Base-by-base conservation (phyloP, 805 yeast species). In the Candida fluviatilis region DNA sequence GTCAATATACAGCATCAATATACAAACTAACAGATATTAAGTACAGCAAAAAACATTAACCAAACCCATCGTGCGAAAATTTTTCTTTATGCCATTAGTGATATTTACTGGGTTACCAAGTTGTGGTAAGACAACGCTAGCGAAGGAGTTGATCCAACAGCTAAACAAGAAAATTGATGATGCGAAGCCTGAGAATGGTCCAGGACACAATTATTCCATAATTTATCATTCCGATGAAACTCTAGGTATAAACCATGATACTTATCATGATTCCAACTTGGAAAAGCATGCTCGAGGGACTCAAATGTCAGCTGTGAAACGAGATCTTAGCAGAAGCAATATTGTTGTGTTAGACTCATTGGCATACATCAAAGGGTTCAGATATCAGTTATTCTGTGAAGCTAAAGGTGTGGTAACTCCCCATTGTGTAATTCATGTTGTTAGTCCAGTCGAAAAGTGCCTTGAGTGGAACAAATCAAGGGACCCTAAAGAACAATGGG, bases 51-150 rank as follows among this genome's bases (percentile, higher is more conserved):
- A n/a, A n/a, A n/a, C n/a, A n/a, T n/a, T n/a, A n/a, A n/a, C n/a
- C n/a, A n/a, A n/a, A n/a, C n/a, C n/a, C n/a, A n/a, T n/a, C n/a
- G n/a, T n/a, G n/a, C n/a, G n/a, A n/a, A n/a, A n/a, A n/a, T n/a
- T n/a, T n/a, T n/a, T n/a, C n/a, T n/a, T n/a, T n/a, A 93, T 91
- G 99, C 98, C 98, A 2, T 66, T 91, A 21, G 70, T 91, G 5
- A 66, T 87, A 19, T 68, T 93, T 36, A 80, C 95, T 1, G 99
- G 99, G 0, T 80, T 72, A 36, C 98, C 99, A 3, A 70, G 82
- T 17, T 73, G 86, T 3, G 98, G 98, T 2, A 91, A 91, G 54
- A 75, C 93, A 3, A 76, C 80, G 0, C 73, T 87, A 60, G 93
- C 95, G 1, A 55, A 66, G 27, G 71, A 75, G 43, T 65, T 91